phyloP scores from a whole-genome alignment of 495 filamentous ascomycete species.

The Astrothelium subdiscretum region DNA sequence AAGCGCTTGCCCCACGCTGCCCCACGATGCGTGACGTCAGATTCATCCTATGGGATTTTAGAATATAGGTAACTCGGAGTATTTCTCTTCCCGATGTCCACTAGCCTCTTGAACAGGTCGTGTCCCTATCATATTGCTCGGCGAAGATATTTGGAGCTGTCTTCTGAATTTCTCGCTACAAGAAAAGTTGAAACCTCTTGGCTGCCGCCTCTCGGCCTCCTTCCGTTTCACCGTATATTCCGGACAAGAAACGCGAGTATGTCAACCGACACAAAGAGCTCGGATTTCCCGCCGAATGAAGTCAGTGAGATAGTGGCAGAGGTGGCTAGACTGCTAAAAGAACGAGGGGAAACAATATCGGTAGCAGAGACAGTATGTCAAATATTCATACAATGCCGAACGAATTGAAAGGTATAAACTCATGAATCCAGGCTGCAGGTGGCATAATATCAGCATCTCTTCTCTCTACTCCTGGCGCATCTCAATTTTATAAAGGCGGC shows the following conservation, averaged over 20 bases:
- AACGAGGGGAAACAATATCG: slow-evolving; percentile 41
- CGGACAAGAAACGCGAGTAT: not conserved
- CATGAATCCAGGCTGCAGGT: slow-evolving; percentile 44
- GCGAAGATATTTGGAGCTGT: no score
- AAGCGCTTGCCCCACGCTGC: not conserved
- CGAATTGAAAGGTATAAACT: not conserved
- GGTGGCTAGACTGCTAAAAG: slow-evolving; percentile 40
- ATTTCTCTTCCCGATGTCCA: not conserved
- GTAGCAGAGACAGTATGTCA: slow-evolving; percentile 43
- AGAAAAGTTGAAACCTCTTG: not conserved
- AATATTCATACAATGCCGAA: not conserved
- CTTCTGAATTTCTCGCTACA: not conserved
- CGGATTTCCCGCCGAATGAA: slow-evolving; percentile 37
- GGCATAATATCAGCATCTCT: slow-evolving; percentile 47
- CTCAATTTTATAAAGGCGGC: slow-evolving; percentile 45
- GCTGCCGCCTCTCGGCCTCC: not conserved
- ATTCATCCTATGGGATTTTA: no score
- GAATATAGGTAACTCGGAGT: no score
- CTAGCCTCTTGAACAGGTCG: not conserved
- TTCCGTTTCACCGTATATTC: not conserved
- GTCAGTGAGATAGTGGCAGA: slow-evolving; percentile 39
- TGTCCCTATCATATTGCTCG: no score
- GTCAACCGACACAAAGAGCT: not conserved
- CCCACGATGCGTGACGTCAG: not conserved
- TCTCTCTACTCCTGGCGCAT: slow-evolving; percentile 44